Conservation (phyloP, 306 rosid genomes). For the Trifolium dubium region DNA sequence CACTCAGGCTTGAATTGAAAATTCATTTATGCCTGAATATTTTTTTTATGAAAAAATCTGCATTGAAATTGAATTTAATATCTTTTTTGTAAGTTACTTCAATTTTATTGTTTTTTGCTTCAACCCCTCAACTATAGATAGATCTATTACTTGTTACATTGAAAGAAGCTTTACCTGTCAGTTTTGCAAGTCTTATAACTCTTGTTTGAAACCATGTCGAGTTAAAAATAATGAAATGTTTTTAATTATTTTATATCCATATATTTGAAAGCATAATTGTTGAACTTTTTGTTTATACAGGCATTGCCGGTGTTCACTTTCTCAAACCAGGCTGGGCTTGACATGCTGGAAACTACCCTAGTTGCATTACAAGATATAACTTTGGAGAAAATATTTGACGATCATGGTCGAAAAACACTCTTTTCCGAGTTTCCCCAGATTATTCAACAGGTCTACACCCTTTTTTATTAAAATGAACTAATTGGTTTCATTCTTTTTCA, state of each 20-base stretch:
- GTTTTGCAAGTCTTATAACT: slow-evolving; percentile 14
- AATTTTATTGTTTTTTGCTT: slow-evolving; percentile 15
- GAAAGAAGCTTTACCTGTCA: not conserved
- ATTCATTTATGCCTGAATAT: not conserved
- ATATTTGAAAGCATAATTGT: slow-evolving; percentile 12
- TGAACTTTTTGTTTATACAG: slow-evolving; percentile 51
- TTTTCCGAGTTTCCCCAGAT: slow-evolving; percentile 95
- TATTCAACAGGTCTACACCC: slow-evolving; percentile 81
- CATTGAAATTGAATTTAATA: not conserved
- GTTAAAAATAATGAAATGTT: not conserved
- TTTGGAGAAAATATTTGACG: slow-evolving; percentile 91
- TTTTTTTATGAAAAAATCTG: not conserved
- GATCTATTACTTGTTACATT: not conserved
- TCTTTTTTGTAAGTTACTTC: not conserved
- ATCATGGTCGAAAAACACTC: slow-evolving; percentile 84
- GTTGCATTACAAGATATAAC: slow-evolving; percentile 90
- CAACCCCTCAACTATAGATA: not conserved
- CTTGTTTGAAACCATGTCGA: slow-evolving; percentile 1
- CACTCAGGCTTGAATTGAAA: not conserved
- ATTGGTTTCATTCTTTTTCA: slow-evolving; percentile 5
- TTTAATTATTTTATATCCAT: not conserved
- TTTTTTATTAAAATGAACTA: not conserved
- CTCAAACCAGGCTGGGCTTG: slow-evolving; percentile 98
- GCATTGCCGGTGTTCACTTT: slow-evolving; percentile 93
- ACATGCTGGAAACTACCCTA: slow-evolving; percentile 97